Conservation (phyloP, 106 monocot genomes). For the Acorus gramineus region DNA sequence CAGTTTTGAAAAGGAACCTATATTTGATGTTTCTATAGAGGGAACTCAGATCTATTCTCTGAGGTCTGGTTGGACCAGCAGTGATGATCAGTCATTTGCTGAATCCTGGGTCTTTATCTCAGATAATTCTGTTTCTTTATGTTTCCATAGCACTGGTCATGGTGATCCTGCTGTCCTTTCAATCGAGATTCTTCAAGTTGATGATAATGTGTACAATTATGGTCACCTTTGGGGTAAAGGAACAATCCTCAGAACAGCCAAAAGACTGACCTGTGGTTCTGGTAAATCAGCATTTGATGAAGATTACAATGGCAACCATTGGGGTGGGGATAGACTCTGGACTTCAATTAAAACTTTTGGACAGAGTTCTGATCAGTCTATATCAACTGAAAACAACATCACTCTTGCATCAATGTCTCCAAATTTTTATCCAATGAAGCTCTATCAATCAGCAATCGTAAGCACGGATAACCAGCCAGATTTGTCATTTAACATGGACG, state of each 20-base stretch:
- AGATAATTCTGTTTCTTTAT: conserved; percentile 40
- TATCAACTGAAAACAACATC: conserved; percentile 68
- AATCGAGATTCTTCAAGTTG: conserved; percentile 79
- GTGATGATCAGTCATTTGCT: conserved; percentile 70
- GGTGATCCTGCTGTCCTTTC: conserved; percentile 92
- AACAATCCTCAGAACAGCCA: conserved; percentile 58
- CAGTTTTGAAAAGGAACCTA: conserved; percentile 57
- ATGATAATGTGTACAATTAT: conserved; percentile 54
- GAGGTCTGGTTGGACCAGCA: conserved; percentile 66
- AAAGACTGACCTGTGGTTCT: conserved; percentile 67
- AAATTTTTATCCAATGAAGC: conserved; percentile 65
- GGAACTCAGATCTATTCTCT: conserved; percentile 88
- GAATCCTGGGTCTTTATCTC: conserved; percentile 63
- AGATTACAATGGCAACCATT: conserved; percentile 65
- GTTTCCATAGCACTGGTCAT: conserved; percentile 93
- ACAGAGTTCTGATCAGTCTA: conserved; percentile 44
- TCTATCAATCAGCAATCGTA: conserved; percentile 85
- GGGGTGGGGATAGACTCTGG: conserved; percentile 99
- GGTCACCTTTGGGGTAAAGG: conserved; percentile 39
- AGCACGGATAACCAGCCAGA: conserved; percentile 62
- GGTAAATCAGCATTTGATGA: conserved; percentile 79
- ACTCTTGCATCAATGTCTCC: conserved; percentile 42
- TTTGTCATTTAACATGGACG: conserved; percentile 62
- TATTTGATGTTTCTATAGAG: conserved; percentile 82
- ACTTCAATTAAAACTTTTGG: conserved; percentile 37